Base-by-base conservation (phyloP, 768 basidiomycete genomes). In the Pisolithus albus region DNA sequence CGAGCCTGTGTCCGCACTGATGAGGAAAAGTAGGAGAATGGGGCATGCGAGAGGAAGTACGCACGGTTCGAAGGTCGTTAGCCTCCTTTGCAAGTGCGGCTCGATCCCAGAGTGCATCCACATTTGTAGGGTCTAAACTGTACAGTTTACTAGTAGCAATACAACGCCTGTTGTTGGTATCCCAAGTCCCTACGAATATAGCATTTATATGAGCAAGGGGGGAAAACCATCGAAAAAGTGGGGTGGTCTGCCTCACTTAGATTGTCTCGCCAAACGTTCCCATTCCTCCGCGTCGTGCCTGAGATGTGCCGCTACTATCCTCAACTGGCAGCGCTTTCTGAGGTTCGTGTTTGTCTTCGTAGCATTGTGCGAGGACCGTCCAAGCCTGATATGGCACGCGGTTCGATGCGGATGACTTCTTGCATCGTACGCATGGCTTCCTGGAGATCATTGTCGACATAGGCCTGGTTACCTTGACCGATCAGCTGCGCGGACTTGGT, bases 381-480 rank as follows among this genome's bases (percentile, higher is more conserved):
- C 94, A 99, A 1, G 92, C 88, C 88, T 2, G 81, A 70, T 0
- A 78, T 74, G 1, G 92, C 87, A 16, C 88, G 81, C 2, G 94
- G 92, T 64, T 99, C 95, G 51, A 93, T 90, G 8, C 91, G 82
- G 49, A 99, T 92, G 57, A 96, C 89, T 62, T 98, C 92, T 63
- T 86, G 84, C 80, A 93, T 88, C 23, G 85, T 77, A 18, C 82
- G 79, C 34, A 92, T 82, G 1, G 92, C 85, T 57, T 85, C 77
- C 2, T 74, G 68, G 8, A 83, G 70, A 50, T 90, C 69, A 53
- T 73, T 79, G 59, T 86, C 81, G 46, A 94, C 80, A 65, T 90
- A 96, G 2, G 87, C 86, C 60, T 88, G 82, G 62, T 93, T 94
- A 19, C 89, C 94, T 50, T 86, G 82, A 24, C 92, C 91, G 47